Base-by-base conservation (phyloP, 495 filamentous ascomycete species). In the Aspergillus campestris region DNA sequence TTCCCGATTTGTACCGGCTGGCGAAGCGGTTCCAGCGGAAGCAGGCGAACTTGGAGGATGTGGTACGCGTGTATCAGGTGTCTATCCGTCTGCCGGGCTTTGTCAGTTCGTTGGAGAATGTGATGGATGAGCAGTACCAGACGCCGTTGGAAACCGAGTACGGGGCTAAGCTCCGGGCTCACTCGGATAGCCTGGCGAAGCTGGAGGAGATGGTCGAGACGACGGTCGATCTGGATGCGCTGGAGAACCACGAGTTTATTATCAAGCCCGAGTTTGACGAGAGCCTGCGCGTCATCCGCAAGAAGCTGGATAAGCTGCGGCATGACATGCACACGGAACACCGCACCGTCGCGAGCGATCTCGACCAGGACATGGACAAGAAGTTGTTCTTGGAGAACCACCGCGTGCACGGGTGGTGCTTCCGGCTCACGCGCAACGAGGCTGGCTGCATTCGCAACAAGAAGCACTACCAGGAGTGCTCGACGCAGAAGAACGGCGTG, bases 251-350 rank as follows among this genome's bases (percentile, higher is more conserved):
- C 58, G 92, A 99, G 64, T 99, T 90, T 62, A 89, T 94, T 55
- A 97, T 99, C 72, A 99, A 97, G 66, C 89, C 92, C 1, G 94
- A 97, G 56, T 99, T 96, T 48, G 94, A 96, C 52, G 92, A 97
- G 28, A 75, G 83, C 40, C 71, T 99, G 10, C 81, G 85, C 15
- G 82, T 87, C 30, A 90, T 99, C 56, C 80, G 88, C 8, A 94
- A 86, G 65, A 88, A 86, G 61, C 80, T 99, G 11, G 91, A 97
- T 53, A 88, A 84, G 62, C 68, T 95, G 13, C 80, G 80, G 34
- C 71, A 81, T 29, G 82, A 89, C 24, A 96, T 99, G 87, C 75
- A 88, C 32, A 66, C 69, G 14, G 92, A 99, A 60, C 91, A 94
- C 53, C 70, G 72, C 36, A 71, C 75, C 6, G 88, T 89, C 11